Base-by-base conservation (phyloP, 2,329 filamentous ascomycete genomes). In the Xylaria sp. region DNA sequence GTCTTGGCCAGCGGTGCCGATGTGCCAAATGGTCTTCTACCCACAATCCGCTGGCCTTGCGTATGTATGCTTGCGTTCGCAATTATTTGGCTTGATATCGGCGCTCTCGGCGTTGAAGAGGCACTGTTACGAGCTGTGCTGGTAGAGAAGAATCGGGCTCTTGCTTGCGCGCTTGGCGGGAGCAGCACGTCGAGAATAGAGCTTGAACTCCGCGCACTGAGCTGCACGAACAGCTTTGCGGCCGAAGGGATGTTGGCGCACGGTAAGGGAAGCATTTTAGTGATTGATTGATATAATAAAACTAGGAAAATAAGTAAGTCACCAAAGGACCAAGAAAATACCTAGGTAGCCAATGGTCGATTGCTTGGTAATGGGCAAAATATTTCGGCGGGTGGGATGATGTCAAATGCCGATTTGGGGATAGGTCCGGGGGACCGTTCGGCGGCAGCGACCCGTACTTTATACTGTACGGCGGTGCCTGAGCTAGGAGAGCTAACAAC, bases 191-290 rank as follows among this genome's bases (percentile, higher is more conserved):
- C 81, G 62, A 83, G 78, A 54, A 83, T 77, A 19, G 79, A 75
- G 32, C 70, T 68, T 32, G 70, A 58, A 24, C 42, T 59, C 11
- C 67, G 77, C 51, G 68, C 64, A 42, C 57, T 75, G 27, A 80
- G 72, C 64, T 79, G 78, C 8, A 79, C 67, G 47, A 80, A 79
- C 45, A 76, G 65, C 60, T 67, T 75, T 17, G 78, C 78, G 6
- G 74, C 72, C 9, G 78, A 78, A 0, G 74, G 60, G 6, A 81
- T 75, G 62, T 81, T 78, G 51, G 77, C 71, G 73, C 85, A 86
- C 58, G 75, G 77, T 68, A 75, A 56, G 14, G 74, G 70, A 30
- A 74, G 68, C 61, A 74, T 73, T 65, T 62, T 7, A 32, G 5
- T 14, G 36, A 11, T 51, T 12, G 11, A 19, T 32, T 21, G 27